Evolutionary conservation across 495 filamentous ascomycete species (phyloP), one percentile per base, ranked within the genome.

Genomic region (Podospora tetraspora): DNA sequence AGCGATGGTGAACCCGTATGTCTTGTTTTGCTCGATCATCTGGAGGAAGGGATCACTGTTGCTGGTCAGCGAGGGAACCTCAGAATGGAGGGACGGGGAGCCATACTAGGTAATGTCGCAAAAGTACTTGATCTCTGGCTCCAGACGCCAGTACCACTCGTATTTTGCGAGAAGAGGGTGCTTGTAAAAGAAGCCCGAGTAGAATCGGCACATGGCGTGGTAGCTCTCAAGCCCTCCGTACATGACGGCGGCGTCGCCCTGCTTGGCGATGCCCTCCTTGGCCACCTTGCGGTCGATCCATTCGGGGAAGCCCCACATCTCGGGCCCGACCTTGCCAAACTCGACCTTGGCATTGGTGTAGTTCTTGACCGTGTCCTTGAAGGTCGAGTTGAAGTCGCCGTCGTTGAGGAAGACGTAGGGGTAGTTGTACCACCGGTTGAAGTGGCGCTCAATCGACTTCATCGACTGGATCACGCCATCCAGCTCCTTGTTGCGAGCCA

Each of bases 111-210:
- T 99, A 70, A 99, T 97, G 73, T 99, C 95, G 78, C 95, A 99
- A 84, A 98, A 99, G 84, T 98, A 99, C 83, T 94, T 97, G 89
- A 99, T 98, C 79, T 99, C 95, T 76, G 95, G 95, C 87, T 99
- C 95, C 79, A 99, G 80, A 60, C 95, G 92, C 95, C 95, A 99
- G 83, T 99, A 99, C 95, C 95, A 99, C 77, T 97, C 92, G 81
- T 98, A 99, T 80, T 99, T 97, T 74, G 90, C 84, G 52, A 99
- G 86, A 24, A 98, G 88, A 70, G 94, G 91, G 74, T 99, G 95
- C 81, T 97, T 97, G 84, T 96, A 99, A 82, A 99, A 99, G 80
- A 93, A 92, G 56, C 95, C 95, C 69, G 95, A 99, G 83, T 99
- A 99, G 83, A 99, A 99, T 65, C 96, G 85, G 79, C 92, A 96